Base-by-base conservation (phyloP, 23 red algal genomes). In the Chondrus crispus region DNA sequence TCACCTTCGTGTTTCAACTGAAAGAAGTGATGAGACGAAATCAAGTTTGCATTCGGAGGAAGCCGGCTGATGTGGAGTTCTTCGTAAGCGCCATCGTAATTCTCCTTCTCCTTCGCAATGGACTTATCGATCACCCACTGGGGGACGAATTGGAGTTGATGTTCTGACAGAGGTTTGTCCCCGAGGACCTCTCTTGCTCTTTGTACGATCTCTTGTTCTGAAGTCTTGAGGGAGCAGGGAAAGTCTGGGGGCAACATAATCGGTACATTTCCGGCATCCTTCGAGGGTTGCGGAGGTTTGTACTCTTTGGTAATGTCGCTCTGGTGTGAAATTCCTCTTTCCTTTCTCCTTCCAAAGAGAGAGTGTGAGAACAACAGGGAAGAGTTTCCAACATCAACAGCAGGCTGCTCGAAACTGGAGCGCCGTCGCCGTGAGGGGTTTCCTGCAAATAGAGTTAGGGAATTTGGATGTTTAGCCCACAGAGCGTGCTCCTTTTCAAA, bases 141-240 rank as follows among this genome's bases (percentile, higher is more conserved):
- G 16, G 1, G 84, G 20, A 64, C 33, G 37, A 88, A 88, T 22
- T 88, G 40, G 2, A 72, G 35, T 32, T 46, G 42, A 30, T 33
- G 75, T 30, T 75, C 84, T 10, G 62, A 44, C 2, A 62, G 30
- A 7, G 63, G 85, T 35, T 89, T 69, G 24, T 78, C 29, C 2
- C 46, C 47, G 9, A 89, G 49, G 28, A 79, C 36, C 0, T 89
- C 12, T 26, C 51, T 60, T 19, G 57, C 57, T 9, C 60, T 42
- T 41, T 29, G 0, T 5, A 89, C 51, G 20, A 89, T 55, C 18
- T 79, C 22, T 73, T 89, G 64, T 36, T 89, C 69, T 4, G 48
- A 47, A 24, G 85, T 76, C 44, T 66, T 22, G 26, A 12, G 0
- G 60, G 18, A 13, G 7, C 35, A 32, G 18, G 60, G 1, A 66